phyloP scores from a whole-genome alignment of 2,329 filamentous ascomycete genomes.

The Penicillium vulpinum region DNA sequence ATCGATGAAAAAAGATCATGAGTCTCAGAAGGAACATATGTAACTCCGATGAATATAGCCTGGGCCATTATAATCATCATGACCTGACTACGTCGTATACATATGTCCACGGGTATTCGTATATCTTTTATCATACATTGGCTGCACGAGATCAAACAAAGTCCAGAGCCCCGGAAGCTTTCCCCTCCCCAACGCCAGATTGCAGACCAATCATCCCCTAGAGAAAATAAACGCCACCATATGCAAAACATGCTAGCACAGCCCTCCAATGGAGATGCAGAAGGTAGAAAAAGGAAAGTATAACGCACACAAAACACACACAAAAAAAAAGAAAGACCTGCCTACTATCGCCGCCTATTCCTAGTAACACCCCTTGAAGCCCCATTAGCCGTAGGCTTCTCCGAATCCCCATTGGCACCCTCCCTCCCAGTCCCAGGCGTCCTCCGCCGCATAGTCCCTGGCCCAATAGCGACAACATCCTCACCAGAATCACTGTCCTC shows the following conservation, averaged over 20 bases:
- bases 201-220: not conserved
- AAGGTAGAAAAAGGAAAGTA: not conserved
- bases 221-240: not conserved
- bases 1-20: too few relatives aligned
- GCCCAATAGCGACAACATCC: constrained; percentile 67
- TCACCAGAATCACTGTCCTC: constrained; percentile 95
- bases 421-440: constrained; percentile 74
- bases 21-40: not conserved
- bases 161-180: not conserved
- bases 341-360: constrained; percentile 33
- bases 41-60: not conserved
- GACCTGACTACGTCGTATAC: not conserved
- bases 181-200: not conserved
- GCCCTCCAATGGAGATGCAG: not conserved
- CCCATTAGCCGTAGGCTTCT: constrained; percentile 31
- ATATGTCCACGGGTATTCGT: too few relatives aligned
- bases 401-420: constrained; percentile 43
- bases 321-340: not conserved
- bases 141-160: not conserved
- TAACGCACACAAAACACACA: not conserved
- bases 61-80: not conserved
- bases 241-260: not conserved
- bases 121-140: not conserved
- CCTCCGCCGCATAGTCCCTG: constrained; percentile 82
- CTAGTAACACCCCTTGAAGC: constrained; percentile 22